phyloP scores from a whole-genome alignment of 2,329 filamentous ascomycete genomes.

The Neoarthrinium moseri region DNA sequence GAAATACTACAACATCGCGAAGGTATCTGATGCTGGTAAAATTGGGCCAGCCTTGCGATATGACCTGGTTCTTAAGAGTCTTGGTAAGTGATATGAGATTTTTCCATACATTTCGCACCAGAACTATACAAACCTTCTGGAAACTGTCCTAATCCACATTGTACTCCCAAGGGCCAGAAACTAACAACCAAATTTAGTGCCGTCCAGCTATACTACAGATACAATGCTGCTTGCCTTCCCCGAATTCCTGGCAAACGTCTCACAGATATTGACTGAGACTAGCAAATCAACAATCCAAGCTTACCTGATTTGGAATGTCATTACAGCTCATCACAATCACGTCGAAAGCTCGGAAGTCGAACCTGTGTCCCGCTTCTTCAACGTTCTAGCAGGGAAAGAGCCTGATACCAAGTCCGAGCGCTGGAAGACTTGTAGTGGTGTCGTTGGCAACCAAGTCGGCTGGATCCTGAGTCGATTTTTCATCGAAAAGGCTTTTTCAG shows the following conservation, averaged over 20 bases:
- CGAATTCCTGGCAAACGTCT: slow-evolving; percentile 57
- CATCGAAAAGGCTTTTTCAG: slow-evolving; percentile 65
- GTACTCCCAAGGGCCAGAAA: not conserved
- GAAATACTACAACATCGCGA: slow-evolving; percentile 66
- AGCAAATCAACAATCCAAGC: slow-evolving; percentile 54
- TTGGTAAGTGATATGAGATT: slow-evolving; percentile 31
- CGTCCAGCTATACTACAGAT: slow-evolving; percentile 46
- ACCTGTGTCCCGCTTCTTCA: slow-evolving; percentile 59
- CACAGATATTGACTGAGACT: slow-evolving; percentile 52
- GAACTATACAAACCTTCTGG: too few species aligned
- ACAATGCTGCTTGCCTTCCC: slow-evolving; percentile 60
- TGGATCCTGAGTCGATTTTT: slow-evolving; percentile 74
- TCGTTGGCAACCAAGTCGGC: slow-evolving; percentile 56
- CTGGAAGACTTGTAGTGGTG: slow-evolving; percentile 63
- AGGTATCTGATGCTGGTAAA: slow-evolving; percentile 51
- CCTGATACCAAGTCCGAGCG: slow-evolving; percentile 61
- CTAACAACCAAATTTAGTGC: slow-evolving; percentile 28
- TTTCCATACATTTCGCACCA: too few species aligned
- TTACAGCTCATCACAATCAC: slow-evolving; percentile 49
- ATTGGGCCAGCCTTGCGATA: slow-evolving; percentile 58
- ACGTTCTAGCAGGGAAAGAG: slow-evolving; percentile 60
- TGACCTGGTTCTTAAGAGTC: slow-evolving; percentile 46
- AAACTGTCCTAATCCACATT: too few species aligned
- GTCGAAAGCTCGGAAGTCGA: slow-evolving; percentile 60
- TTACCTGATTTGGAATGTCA: slow-evolving; percentile 65